Evolutionary conservation across 2,329 filamentous ascomycete genomes (phyloP).

Genomic region (Sclerotinia minor): DNA sequence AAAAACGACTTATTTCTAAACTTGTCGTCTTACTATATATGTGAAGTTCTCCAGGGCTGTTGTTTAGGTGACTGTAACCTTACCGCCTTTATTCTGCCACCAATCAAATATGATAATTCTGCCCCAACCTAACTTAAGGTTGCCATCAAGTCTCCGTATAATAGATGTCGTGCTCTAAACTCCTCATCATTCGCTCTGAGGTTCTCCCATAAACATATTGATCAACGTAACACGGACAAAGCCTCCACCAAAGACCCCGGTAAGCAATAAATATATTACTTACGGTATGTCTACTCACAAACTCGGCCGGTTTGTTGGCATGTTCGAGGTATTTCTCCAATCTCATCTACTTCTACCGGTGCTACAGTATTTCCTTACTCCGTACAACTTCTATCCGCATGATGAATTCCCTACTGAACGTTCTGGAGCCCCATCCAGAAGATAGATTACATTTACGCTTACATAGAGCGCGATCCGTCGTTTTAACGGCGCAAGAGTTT

Average conservation of each 20-base stretch:
- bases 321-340: conserved; percentile 35
- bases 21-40: not conserved
- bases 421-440: conserved; percentile 60
- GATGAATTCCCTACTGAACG: conserved; percentile 30
- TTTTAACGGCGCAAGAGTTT: conserved; percentile 73
- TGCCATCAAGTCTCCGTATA: no score
- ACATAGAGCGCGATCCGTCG: conserved; percentile 80
- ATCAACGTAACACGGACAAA: conserved; percentile 7
- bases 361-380: conserved; percentile 13
- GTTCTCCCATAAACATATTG: not conserved
- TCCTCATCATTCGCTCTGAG: conserved; percentile 15
- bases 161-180: conserved; percentile 14
- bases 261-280: conserved; percentile 4
- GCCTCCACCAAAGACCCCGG: conserved; percentile 8
- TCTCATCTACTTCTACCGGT: conserved; percentile 15
- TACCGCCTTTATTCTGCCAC: no score
- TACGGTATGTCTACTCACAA: conserved; percentile 18
- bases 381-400: conserved; percentile 13
- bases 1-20: not conserved
- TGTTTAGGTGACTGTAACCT: not conserved
- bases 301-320: conserved; percentile 27
- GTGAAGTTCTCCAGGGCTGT: not conserved
- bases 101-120: no score
- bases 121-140: no score
- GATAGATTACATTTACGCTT: conserved; percentile 76